A percentile compares a stretch with the other conserved stretches of the same genome.
Evolutionary conservation across 2,329 filamentous ascomycete genomes (phyloP).

Genomic region (Aspergillus fumigatus): DNA sequence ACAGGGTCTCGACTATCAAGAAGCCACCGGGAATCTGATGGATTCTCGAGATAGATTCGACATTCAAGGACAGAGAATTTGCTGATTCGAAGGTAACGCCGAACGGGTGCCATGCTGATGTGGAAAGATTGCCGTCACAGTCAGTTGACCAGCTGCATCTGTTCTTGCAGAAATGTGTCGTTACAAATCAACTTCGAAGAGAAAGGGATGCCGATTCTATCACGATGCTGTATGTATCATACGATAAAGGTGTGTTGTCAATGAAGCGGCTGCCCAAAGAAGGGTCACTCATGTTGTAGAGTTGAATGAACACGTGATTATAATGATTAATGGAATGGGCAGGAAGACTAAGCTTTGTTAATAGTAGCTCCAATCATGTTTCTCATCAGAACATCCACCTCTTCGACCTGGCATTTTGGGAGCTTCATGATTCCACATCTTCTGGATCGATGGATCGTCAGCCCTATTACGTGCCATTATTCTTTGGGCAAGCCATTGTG

Average conservation of each 20-base stretch:
- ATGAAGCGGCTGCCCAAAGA: background rate
- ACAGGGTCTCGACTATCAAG: constrained; percentile 72
- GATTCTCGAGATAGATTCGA: constrained; percentile 92
- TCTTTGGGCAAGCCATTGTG: too few relatives aligned
- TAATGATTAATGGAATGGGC: too few relatives aligned
- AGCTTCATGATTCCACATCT: background rate
- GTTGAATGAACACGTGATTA: background rate
- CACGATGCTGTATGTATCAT: too few relatives aligned
- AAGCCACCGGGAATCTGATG: constrained; percentile 76
- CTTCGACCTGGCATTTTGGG: background rate
- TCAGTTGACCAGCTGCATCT: background rate
- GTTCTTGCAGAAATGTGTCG: background rate
- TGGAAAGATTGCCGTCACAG: background rate
- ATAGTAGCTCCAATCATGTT: background rate
- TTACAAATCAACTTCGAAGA: background rate
- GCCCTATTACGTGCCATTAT: too few relatives aligned
- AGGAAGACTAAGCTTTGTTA: too few relatives aligned
- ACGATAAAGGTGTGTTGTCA: background rate
- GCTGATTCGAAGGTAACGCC: constrained; percentile 85
- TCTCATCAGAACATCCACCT: background rate
- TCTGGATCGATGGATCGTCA: background rate
- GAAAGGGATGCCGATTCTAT: too few relatives aligned
- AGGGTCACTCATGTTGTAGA: too few relatives aligned
- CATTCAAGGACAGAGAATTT: constrained; percentile 95
- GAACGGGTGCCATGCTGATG: constrained; percentile 75